Percentiles rank a stretch among this genome's conserved stretches.
These are phyloP conservation scores for Phaseolus coccineus DNA, from an alignment of 331 rosid genomes.

Conservation along the genomic window DNA sequence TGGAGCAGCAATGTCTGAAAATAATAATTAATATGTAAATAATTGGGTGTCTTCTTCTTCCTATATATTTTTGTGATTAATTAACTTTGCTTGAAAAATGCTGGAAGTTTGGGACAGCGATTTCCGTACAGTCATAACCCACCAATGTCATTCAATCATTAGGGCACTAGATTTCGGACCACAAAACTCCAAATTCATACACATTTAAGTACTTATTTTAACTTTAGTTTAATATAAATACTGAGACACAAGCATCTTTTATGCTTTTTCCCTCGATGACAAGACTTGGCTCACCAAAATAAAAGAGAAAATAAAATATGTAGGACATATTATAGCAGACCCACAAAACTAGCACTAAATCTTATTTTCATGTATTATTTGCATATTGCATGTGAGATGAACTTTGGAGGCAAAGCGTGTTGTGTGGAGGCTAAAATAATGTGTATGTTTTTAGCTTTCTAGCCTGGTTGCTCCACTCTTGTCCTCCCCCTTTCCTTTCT, in stretches of 20 bases:
- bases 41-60: background rate
- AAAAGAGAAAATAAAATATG: conserved; percentile 17
- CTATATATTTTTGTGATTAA: background rate
- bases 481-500: conserved; percentile 54
- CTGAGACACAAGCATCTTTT: conserved; percentile 12
- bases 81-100: background rate
- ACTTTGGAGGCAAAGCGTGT: conserved; percentile 43
- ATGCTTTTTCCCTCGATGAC: conserved; percentile 14
- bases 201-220: conserved; percentile 45
- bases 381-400: conserved; percentile 51
- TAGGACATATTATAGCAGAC: conserved; percentile 18
- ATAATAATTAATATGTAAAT: conserved; percentile 12
- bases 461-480: conserved; percentile 68
- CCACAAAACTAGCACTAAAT: conserved; percentile 53
- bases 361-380: conserved; percentile 42
- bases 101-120: conserved; percentile 24
- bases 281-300: conserved; percentile 18
- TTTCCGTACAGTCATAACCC: conserved; percentile 34
- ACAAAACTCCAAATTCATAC: conserved; percentile 45
- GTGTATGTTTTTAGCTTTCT: conserved; percentile 60
- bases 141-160: conserved; percentile 48
- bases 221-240: background rate
- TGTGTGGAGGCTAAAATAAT: conserved; percentile 41
- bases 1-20: conserved; percentile 2
- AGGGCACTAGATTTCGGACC: conserved; percentile 49